Base-by-base conservation (phyloP, 495 filamentous ascomycete species). In the Lentithecium fluviatile region DNA sequence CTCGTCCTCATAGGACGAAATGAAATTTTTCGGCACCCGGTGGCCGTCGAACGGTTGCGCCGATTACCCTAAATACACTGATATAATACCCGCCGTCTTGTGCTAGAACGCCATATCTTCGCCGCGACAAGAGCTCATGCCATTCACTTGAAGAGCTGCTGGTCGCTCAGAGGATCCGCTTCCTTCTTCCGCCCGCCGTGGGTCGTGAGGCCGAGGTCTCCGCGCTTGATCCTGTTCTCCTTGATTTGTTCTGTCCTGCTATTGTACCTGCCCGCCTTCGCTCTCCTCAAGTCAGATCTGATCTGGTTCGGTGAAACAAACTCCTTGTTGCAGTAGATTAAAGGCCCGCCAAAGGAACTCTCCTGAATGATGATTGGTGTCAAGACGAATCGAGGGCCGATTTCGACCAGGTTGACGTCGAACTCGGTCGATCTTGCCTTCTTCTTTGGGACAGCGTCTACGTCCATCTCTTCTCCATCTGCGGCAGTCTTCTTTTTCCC, bases 301-400 rank as follows among this genome's bases (percentile, higher is more conserved):
- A 98, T 84, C 74, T 96, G 91, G 78, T 98, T 98, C 29, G 94
- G 95, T 66, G 86, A 91, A 52, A 98, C 90, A 69, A 96, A 98
- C 69, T 96, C 89, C 80, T 94, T 95, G 74, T 98, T 98, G 82
- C 97, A 91, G 77, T 96, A 97, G 63, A 98, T 92, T 55, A 97
- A 89, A 1, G 95, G 95, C 0, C 94, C 94, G 52, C 94, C 94
- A 66, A 99, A 99, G 61, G 88, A 90, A 26, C 88, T 89, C 73
- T 99, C 94, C 53, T 96, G 83, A 64, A 99, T 96, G 45, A 97
- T 84, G 60, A 97, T 97, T 1, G 95, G 94, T 46, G 93, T 97
- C 50, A 97, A 77, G 20, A 97, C 93, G 69, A 97, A 96, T 48
- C 94, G 82, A 5, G 95, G 93, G 1, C 94, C 95, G 56, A 98